These are phyloP conservation scores for Spathaspora passalidarum DNA, from an alignment of 805 yeast genomes.

Conservation along the genomic window DNA sequence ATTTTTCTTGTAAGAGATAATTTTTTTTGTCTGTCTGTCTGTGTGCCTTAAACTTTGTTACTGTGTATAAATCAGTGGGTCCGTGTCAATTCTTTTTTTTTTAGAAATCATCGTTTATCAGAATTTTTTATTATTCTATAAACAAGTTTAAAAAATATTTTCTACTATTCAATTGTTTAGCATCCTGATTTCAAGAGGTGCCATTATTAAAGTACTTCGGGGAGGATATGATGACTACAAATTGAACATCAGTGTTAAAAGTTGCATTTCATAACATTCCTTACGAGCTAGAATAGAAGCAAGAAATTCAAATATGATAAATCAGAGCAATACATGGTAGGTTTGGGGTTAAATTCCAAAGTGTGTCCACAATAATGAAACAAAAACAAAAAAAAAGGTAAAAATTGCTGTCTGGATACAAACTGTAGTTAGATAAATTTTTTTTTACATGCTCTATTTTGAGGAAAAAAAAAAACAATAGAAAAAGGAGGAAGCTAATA, in stretches of 20 bases:
- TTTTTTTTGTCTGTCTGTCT: slow-evolving; percentile 1
- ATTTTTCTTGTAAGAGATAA: not conserved
- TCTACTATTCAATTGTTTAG: not conserved
- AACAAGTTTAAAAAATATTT: not conserved
- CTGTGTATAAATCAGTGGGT: not conserved
- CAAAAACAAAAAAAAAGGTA: not conserved
- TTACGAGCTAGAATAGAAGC: no score
- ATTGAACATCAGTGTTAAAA: no score
- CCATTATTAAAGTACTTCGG: not conserved
- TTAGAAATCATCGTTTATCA: slow-evolving; percentile 1
- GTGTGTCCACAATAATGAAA: not conserved
- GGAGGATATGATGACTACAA: not conserved
- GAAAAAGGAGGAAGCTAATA: not conserved
- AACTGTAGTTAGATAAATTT: not conserved
- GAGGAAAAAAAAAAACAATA: not conserved
- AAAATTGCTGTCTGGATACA: not conserved
- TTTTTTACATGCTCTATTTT: not conserved
- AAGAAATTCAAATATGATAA: no score
- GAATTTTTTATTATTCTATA: not conserved
- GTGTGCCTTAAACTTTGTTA: slow-evolving; percentile 1
- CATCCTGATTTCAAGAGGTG: slow-evolving; percentile 6
- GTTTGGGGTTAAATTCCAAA: no score
- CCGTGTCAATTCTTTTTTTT: slow-evolving; percentile 1
- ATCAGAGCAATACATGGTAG: no score
- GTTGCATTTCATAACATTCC: no score